Conservation (phyloP, 768 basidiomycete genomes). For the Boletellus ananiceps region DNA sequence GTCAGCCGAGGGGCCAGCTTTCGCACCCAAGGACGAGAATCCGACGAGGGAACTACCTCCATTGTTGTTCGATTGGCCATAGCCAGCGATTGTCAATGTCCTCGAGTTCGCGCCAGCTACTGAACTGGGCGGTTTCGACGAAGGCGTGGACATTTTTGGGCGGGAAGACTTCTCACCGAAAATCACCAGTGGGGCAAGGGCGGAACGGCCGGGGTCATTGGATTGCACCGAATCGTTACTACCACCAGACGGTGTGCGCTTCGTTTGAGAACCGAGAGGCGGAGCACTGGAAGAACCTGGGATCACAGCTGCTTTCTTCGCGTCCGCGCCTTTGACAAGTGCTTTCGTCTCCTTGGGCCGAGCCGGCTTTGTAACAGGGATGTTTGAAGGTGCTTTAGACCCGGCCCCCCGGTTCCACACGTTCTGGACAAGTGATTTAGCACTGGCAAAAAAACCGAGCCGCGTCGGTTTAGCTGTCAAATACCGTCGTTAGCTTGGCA, state of each 20-base stretch:
- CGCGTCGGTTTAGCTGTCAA: constrained; percentile 42
- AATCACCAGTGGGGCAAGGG: constrained; percentile 9
- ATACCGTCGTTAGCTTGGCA: constrained; percentile 6
- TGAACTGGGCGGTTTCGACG: constrained; percentile 10
- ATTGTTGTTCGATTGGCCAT: constrained; percentile 10
- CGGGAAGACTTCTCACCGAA: constrained; percentile 16
- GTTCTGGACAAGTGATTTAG: constrained; percentile 66
- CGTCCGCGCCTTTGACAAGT: constrained; percentile 4
- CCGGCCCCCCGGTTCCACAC: constrained; percentile 63
- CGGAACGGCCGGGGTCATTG: constrained; percentile 8
- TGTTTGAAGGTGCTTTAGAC: constrained; percentile 24
- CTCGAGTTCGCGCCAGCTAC: constrained; percentile 11
- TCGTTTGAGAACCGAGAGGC: constrained; percentile 17
- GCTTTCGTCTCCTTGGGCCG: constrained; percentile 12
- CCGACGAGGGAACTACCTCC: constrained; percentile 18
- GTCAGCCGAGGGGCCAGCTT: constrained; percentile 23
- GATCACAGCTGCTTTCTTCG: constrained; percentile 20
- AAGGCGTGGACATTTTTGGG: constrained; percentile 20
- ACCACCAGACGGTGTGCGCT: constrained; percentile 14
- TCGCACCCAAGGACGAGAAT: constrained; percentile 39
- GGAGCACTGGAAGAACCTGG: constrained; percentile 22
- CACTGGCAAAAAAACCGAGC: constrained; percentile 65
- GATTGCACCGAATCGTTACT: constrained; percentile 6
- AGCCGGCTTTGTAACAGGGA: constrained; percentile 27
- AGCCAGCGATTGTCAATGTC: constrained; percentile 16